A percentile compares a stretch with the other conserved stretches of the same genome.
Conservation (phyloP, 2,329 filamentous ascomycete species). For the Thelonectria rubi region DNA sequence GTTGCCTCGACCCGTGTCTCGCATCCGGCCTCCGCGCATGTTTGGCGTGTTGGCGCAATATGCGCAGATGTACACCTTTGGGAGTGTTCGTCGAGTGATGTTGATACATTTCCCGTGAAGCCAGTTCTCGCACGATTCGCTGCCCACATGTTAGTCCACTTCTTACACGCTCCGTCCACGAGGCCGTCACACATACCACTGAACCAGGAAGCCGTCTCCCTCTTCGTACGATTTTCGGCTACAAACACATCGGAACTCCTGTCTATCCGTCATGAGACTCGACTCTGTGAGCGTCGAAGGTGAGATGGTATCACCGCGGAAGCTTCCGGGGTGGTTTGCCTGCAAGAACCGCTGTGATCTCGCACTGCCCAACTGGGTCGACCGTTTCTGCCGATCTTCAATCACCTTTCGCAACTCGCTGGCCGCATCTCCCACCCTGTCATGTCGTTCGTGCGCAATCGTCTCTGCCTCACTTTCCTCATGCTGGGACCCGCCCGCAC, state of each 20-base stretch:
- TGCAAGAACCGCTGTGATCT: slow-evolving; percentile 48
- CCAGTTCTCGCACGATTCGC: slow-evolving; percentile 72
- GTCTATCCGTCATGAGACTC: slow-evolving; percentile 53
- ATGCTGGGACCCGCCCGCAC: slow-evolving; percentile 48
- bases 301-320: slow-evolving; percentile 55
- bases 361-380: slow-evolving; percentile 43
- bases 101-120: slow-evolving; percentile 71
- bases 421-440: slow-evolving; percentile 63
- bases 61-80: slow-evolving; percentile 69
- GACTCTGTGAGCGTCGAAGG: slow-evolving; percentile 61
- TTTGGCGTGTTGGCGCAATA: slow-evolving; percentile 70
- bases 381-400: slow-evolving; percentile 59
- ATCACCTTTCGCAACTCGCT: slow-evolving; percentile 68
- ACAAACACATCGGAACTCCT: slow-evolving; percentile 67
- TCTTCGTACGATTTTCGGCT: slow-evolving; percentile 55
- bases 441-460: slow-evolving; percentile 57
- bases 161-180: slow-evolving; percentile 2
- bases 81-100: slow-evolving; percentile 64
- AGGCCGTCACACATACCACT: slow-evolving; percentile 62
- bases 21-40: slow-evolving; percentile 58
- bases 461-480: slow-evolving; percentile 70
- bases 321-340: slow-evolving; percentile 45
- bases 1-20: slow-evolving; percentile 52
- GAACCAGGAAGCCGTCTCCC: slow-evolving; percentile 66
- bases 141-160: slow-evolving; percentile 45